Evolutionary conservation across 2,329 filamentous ascomycete species (phyloP).

Genomic region (Cladosporium sp.): DNA sequence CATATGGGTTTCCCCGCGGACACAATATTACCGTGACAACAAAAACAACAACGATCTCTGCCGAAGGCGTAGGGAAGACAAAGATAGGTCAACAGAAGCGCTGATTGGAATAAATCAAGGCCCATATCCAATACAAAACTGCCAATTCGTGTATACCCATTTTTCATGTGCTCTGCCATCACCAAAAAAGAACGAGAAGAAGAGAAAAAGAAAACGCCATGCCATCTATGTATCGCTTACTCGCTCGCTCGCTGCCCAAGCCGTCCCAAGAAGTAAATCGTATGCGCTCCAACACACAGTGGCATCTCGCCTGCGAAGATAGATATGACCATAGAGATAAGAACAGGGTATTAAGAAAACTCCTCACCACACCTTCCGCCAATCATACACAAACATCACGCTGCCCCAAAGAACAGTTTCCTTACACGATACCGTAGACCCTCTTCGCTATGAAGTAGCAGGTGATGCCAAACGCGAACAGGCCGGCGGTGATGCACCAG

Average conservation of each 20-base stretch:
- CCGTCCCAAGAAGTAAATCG: background rate
- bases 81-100: background rate
- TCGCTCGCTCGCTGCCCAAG: background rate
- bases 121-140: background rate
- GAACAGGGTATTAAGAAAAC: background rate
- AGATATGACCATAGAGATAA: background rate
- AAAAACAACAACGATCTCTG: no score
- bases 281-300: background rate
- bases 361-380: background rate
- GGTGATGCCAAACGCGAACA: slow-evolving; percentile 75
- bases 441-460: slow-evolving; percentile 84
- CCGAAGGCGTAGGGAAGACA: background rate
- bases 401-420: background rate
- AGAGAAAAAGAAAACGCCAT: background rate
- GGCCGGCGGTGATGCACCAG: slow-evolving; percentile 65
- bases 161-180: background rate
- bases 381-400: background rate
- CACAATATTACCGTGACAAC: no score
- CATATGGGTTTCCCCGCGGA: background rate
- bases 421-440: slow-evolving; percentile 74
- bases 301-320: background rate
- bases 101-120: no score
- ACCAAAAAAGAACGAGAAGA: background rate
- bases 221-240: background rate
- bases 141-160: background rate